Percentiles rank a stretch among this genome's conserved stretches.
Evolutionary conservation across 805 yeast species (phyloP).

Genomic region (Candida morakotiae): DNA sequence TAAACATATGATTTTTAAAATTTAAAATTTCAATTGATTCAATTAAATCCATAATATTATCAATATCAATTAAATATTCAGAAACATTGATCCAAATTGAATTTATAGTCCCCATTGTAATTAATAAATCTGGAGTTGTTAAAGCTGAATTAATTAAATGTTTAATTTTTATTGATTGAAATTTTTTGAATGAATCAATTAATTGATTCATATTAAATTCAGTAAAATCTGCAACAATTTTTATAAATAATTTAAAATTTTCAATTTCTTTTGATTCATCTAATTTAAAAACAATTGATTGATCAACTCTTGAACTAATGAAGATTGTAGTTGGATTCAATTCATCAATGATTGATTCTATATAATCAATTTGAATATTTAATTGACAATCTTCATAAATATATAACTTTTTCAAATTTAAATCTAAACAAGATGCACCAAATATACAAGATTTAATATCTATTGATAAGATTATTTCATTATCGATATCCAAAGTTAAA

Average conservation of each 20-base stretch:
- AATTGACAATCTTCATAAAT: slow-evolving; percentile 8
- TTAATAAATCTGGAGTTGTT: neutral
- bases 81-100: slow-evolving; percentile 4
- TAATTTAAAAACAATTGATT: neutral
- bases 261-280: slow-evolving; percentile 2
- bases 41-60: neutral
- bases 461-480: slow-evolving; percentile 3
- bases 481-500: slow-evolving; percentile 1
- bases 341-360: slow-evolving; percentile 6
- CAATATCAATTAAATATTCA: neutral
- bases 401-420: neutral
- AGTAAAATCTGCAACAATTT: slow-evolving; percentile 6
- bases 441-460: slow-evolving; percentile 1
- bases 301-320: slow-evolving; percentile 6
- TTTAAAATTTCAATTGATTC: neutral
- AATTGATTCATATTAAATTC: neutral
- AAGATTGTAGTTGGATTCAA: slow-evolving; percentile 4
- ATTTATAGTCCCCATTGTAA: slow-evolving; percentile 6
- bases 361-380: slow-evolving; percentile 3
- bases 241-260: neutral
- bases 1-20: slow-evolving; percentile 7
- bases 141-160: neutral
- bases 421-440: slow-evolving; percentile 6
- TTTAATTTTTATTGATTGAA: neutral
- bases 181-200: neutral